Conservation (phyloP, 176 grass and related monocot genomes). For the Musa itinerans region DNA sequence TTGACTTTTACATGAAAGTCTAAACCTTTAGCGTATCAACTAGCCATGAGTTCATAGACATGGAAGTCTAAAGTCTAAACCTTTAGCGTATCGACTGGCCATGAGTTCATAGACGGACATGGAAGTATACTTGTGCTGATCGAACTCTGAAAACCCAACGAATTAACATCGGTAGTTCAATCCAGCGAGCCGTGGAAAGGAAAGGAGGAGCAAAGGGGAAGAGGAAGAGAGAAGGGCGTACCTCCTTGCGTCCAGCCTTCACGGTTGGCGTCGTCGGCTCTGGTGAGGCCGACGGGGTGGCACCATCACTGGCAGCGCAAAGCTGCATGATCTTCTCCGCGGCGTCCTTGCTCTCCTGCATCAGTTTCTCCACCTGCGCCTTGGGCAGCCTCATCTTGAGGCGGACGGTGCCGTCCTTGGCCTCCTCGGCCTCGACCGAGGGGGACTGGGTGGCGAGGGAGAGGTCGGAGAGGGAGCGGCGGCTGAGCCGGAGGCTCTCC, state of each 20-base stretch:
- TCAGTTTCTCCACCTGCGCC: conserved; percentile 60
- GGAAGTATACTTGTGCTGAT: too few species aligned
- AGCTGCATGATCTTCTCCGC: conserved; percentile 71
- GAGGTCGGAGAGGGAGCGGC: conserved; percentile 18
- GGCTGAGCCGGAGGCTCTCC: conserved; percentile 7
- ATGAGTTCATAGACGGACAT: too few species aligned
- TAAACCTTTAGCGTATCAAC: too few species aligned
- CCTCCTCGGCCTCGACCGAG: conserved; percentile 1
- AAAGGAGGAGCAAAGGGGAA: conserved; percentile 13
- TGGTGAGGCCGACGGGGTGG: conserved; percentile 18
- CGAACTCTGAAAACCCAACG: neutral
- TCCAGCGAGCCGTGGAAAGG: conserved; percentile 20
- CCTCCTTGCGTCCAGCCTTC: conserved; percentile 27
- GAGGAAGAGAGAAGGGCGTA: conserved; percentile 10
- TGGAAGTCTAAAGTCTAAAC: too few species aligned
- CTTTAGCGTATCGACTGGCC: too few species aligned
- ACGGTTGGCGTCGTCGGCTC: neutral
- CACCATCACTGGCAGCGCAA: conserved; percentile 24
- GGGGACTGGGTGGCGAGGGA: neutral
- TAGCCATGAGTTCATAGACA: too few species aligned
- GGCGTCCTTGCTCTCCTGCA: conserved; percentile 50
- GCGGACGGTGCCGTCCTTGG: neutral
- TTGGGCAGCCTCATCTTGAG: conserved; percentile 49
- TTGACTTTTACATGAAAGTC: too few species aligned
- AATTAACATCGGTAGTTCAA: conserved; percentile 23